Conservation (phyloP, 2,329 filamentous ascomycete species). For the Sclerotinia spermophila region DNA sequence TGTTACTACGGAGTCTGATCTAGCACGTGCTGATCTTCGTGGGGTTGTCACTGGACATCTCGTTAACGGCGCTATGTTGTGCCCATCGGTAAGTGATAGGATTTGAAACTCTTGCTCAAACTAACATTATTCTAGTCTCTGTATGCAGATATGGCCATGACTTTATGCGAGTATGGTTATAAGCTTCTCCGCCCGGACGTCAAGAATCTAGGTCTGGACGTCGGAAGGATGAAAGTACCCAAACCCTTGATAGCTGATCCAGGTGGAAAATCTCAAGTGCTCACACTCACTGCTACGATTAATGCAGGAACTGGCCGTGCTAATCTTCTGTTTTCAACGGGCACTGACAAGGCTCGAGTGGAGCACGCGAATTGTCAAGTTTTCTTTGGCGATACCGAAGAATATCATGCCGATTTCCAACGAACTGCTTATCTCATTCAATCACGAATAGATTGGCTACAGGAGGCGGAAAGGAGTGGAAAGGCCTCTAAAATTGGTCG, state of each 20-base stretch:
- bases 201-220: conserved; percentile 50
- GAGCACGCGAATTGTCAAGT: conserved; percentile 16
- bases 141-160: conserved; percentile 60
- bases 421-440: conserved; percentile 19
- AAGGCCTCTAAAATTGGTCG: conserved; percentile 69
- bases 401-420: conserved; percentile 10
- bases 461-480: conserved; percentile 15
- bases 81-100: conserved; percentile 30
- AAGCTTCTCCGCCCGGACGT: conserved; percentile 37
- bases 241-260: conserved; percentile 60
- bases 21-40: conserved; percentile 41
- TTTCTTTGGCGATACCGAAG: conserved; percentile 14
- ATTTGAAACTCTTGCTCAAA: background rate
- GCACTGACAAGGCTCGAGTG: conserved; percentile 34
- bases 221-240: conserved; percentile 62
- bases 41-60: conserved; percentile 51
- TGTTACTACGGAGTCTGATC: conserved; percentile 51
- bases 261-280: conserved; percentile 30
- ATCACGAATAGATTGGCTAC: conserved; percentile 17
- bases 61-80: conserved; percentile 54
- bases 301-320: conserved; percentile 54
- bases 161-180: conserved; percentile 53
- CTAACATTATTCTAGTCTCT: conserved; percentile 39
- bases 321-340: conserved; percentile 55
- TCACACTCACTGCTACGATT: conserved; percentile 58